These are phyloP conservation scores for Cyberlindnera mississippiensis DNA, from an alignment of 805 yeast genomes.

Conservation along the genomic window DNA sequence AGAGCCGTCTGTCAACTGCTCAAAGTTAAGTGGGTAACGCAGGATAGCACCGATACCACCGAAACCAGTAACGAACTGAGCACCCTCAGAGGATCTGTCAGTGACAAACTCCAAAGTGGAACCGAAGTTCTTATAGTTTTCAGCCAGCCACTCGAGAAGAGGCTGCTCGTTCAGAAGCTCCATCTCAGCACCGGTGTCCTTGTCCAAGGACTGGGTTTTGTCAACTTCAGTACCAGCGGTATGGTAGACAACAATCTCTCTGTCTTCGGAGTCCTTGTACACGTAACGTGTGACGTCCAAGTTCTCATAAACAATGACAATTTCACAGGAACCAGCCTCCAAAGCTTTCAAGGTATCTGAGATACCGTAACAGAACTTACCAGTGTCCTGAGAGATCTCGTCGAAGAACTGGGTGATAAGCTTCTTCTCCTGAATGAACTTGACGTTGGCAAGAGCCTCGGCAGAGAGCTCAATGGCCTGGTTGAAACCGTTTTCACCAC, in stretches of 20 bases:
- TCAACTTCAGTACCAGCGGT: slow-evolving; percentile 63
- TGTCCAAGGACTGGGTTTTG: slow-evolving; percentile 74
- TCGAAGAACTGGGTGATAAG: slow-evolving; percentile 88
- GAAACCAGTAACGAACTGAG: slow-evolving; percentile 95
- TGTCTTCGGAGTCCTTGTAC: slow-evolving; percentile 78
- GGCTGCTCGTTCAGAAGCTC: slow-evolving; percentile 82
- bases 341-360: slow-evolving; percentile 95
- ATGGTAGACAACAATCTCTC: slow-evolving; percentile 67
- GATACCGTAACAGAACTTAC: slow-evolving; percentile 96
- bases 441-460: slow-evolving; percentile 94
- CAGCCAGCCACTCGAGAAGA: slow-evolving; percentile 96
- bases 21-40: slow-evolving; percentile 96
- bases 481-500: slow-evolving; percentile 99
- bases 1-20: slow-evolving; percentile 88
- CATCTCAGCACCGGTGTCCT: slow-evolving; percentile 85
- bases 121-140: slow-evolving; percentile 91
- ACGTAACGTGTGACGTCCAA: slow-evolving; percentile 81
- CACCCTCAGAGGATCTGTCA: slow-evolving; percentile 96
- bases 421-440: slow-evolving; percentile 97
- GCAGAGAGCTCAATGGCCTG: slow-evolving; percentile 98
- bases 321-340: slow-evolving; percentile 95
- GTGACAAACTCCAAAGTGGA: slow-evolving; percentile 95
- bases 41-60: slow-evolving; percentile 98
- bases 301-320: slow-evolving; percentile 88
- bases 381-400: slow-evolving; percentile 96